Evolutionary conservation across 495 filamentous ascomycete genomes (phyloP).

Genomic region (Filosporella fistucella): DNA sequence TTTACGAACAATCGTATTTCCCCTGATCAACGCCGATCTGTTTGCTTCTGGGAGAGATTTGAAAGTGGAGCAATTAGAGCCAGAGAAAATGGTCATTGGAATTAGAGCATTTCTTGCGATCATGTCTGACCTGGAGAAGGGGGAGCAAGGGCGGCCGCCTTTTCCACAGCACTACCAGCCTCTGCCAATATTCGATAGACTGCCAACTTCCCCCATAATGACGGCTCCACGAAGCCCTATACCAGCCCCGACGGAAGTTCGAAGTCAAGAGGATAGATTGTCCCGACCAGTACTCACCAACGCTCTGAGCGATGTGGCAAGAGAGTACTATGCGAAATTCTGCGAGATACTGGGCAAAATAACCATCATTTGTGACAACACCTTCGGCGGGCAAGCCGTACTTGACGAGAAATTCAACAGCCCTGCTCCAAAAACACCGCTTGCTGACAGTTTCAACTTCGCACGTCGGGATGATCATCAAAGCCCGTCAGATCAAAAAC

Average conservation of each 20-base stretch:
- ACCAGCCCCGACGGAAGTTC: constrained; percentile 20
- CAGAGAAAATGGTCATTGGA: constrained; percentile 92
- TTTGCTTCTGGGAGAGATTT: constrained; percentile 75
- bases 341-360: constrained; percentile 95
- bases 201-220: constrained; percentile 49
- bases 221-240: constrained; percentile 33
- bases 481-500: constrained; percentile 73
- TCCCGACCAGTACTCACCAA: constrained; percentile 72
- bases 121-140: constrained; percentile 90
- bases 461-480: constrained; percentile 72
- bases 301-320: constrained; percentile 68
- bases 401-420: constrained; percentile 91
- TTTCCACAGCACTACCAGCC: constrained; percentile 64
- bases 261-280: constrained; percentile 50
- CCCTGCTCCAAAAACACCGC: constrained; percentile 84
- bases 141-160: constrained; percentile 70
- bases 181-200: constrained; percentile 33
- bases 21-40: constrained; percentile 85
- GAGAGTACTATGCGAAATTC: constrained; percentile 81
- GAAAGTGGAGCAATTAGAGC: constrained; percentile 88
- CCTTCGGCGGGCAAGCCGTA: constrained; percentile 92
- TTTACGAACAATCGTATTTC: constrained; percentile 88
- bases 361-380: constrained; percentile 90
- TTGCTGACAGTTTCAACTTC: constrained; percentile 92
- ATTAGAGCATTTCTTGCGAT: constrained; percentile 90